Base-by-base conservation (phyloP, 192 early-diverging fungal species). In the Backusella luteola region DNA sequence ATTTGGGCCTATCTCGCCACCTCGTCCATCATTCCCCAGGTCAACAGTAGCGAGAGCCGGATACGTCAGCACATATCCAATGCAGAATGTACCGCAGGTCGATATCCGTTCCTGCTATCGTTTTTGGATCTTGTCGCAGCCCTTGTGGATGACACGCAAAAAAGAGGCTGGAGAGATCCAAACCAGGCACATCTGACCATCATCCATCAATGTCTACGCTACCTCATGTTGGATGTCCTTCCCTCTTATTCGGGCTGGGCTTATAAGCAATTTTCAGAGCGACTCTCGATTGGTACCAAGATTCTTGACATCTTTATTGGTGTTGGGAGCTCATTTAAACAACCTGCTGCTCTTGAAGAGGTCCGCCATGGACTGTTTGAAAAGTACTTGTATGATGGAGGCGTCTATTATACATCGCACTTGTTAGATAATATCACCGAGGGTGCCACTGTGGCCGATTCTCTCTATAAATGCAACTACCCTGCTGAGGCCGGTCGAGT, bases 301-400 rank as follows among this genome's bases (percentile, higher is more conserved):
- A 69, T 79, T 6, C 26, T 83, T 1, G 29, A 59, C 8, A 76
- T 83, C 19, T 76, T 83, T 56, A 66, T 74, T 23, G 67, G 78
- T 52, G 41, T 81, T 6, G 73, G n/a, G 0, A 53, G 41, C 3
- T 69, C 71, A 4, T 80, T 73, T 41, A 70, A 73, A n/a, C 69
- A 74, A 2, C 44, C 67, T 2, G 78, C 7, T 14, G 4, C 4
- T 12, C 56, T 63, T 63, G 23, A 14, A 29, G 11, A 63, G 2
- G 29, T 63, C 42, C 85, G 82, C 46, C 72, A 88, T 5, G 69
- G 68, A 17, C 17, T 89, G 12, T 34, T 83, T 44, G 78, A 74
- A 29, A 80, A 81, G 69, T 86, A 86, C 81, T 76, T 87, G 35
- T 78, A 80, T 35, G 83, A 89, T 34, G 87, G 86, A 35, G 85